phyloP scores from a whole-genome alignment of 495 filamentous ascomycete genomes.

The Tuber indicum region DNA sequence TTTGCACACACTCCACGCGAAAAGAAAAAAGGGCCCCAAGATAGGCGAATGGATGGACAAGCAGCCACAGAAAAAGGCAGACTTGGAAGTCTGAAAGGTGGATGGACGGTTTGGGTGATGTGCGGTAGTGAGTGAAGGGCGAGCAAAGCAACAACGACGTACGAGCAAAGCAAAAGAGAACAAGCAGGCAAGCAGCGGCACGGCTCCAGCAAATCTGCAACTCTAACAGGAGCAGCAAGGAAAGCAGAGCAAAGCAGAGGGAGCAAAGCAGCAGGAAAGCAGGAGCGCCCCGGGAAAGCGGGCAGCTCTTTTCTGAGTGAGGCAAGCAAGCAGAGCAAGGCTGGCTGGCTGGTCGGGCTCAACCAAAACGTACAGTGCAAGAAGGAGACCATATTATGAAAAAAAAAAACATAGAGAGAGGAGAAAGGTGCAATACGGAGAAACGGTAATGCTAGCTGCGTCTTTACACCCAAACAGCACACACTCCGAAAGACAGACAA shows the following conservation, averaged over 20 bases:
- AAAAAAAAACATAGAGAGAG: conserved; percentile 16
- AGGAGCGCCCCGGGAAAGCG: conserved; percentile 6
- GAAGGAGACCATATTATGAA: conserved; percentile 3
- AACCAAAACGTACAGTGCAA: conserved; percentile 2
- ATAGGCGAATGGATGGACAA: neutral
- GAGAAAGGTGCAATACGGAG: conserved; percentile 22
- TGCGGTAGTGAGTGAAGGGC: conserved; percentile 3
- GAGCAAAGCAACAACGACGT: neutral
- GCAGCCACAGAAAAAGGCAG: conserved; percentile 4
- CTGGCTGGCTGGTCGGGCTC: conserved; percentile 2
- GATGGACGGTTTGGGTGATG: neutral
- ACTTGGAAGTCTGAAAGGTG: neutral
- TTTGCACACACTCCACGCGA: neutral
- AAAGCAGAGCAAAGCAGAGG: conserved; percentile 24
- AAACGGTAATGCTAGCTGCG: conserved; percentile 27
- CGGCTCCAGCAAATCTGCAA: conserved; percentile 17
- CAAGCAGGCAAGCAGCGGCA: conserved; percentile 26
- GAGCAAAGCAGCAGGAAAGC: conserved; percentile 24
- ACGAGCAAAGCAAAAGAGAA: neutral
- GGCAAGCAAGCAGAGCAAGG: conserved; percentile 25
- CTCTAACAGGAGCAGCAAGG: conserved; percentile 9
- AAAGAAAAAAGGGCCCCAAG: neutral
- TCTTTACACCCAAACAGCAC: conserved; percentile 20
- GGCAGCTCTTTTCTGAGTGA: neutral
- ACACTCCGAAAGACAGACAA: conserved; percentile 23